Conservation (phyloP, 2,329 filamentous ascomycete species). For the Sordariomycetes sp. region DNA sequence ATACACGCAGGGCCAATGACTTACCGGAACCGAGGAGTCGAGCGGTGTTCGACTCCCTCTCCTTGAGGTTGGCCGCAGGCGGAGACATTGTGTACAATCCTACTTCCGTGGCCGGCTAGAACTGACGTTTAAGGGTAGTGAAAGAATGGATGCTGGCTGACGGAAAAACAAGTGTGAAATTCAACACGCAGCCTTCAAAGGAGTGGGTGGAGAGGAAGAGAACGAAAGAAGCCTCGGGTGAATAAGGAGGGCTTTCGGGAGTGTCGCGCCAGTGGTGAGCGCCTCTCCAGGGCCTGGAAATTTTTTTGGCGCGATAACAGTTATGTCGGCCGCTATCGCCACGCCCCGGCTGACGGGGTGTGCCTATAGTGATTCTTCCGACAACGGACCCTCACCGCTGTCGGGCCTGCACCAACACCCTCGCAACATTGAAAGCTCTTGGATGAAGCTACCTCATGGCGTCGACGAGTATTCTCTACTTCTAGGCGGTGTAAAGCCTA, state of each 20-base stretch:
- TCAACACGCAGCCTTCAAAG: neutral
- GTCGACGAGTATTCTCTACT: neutral
- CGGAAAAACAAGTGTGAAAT: neutral
- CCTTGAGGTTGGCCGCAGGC: constrained; percentile 33
- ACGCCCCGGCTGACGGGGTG: neutral
- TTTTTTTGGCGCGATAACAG: constrained; percentile 1
- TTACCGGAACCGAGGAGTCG: constrained; percentile 85
- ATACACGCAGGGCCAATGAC: constrained; percentile 9
- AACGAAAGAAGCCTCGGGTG: neutral
- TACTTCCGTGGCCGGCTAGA: neutral
- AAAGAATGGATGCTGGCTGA: neutral
- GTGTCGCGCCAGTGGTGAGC: neutral
- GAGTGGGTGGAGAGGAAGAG: neutral
- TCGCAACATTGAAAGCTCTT: neutral
- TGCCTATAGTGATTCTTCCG: neutral
- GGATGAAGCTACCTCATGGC: neutral
- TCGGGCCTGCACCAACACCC: neutral
- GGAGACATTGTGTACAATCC: constrained; percentile 1
- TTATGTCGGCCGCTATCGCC: constrained; percentile 1
- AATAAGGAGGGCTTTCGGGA: neutral
- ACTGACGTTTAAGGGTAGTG: too few relatives aligned
- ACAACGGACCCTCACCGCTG: neutral
- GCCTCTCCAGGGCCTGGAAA: neutral
- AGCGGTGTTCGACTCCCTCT: constrained; percentile 84
- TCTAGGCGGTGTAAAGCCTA: too few relatives aligned